Evolutionary conservation across 192 early-diverging fungal species (phyloP).

Genomic region (Umbelopsis vinacea): DNA sequence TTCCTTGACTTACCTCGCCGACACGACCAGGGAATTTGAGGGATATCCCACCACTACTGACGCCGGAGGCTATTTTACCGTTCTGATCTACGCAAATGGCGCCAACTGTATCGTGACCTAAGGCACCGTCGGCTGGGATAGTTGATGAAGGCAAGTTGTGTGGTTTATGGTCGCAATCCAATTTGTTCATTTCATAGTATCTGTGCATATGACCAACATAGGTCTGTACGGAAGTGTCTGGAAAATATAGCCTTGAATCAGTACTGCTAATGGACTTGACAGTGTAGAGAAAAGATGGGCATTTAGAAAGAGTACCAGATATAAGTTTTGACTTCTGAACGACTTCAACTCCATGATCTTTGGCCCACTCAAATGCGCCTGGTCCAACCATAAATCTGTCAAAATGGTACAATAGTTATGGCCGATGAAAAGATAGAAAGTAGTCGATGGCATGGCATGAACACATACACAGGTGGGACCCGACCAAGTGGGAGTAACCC

Average conservation of each 20-base stretch:
- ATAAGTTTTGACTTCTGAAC: constrained; percentile 20
- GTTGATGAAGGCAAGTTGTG: neutral
- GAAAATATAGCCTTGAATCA: neutral
- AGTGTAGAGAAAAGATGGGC: neutral
- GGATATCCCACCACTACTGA: constrained; percentile 87
- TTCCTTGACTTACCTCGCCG: constrained; percentile 65
- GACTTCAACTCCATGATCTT: constrained; percentile 10
- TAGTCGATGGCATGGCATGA: neutral
- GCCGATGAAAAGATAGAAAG: neutral
- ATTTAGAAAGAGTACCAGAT: constrained; percentile 13
- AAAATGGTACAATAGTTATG: neutral
- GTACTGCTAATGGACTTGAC: neutral
- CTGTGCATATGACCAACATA: constrained; percentile 24
- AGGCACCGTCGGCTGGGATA: neutral
- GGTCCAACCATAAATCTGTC: constrained; percentile 53
- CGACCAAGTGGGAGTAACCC: constrained; percentile 51
- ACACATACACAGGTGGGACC: constrained; percentile 53
- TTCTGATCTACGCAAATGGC: constrained; percentile 72
- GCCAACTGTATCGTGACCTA: constrained; percentile 84
- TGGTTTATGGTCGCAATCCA: neutral
- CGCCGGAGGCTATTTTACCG: constrained; percentile 72
- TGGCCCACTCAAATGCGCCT: constrained; percentile 59
- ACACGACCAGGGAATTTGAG: constrained; percentile 84
- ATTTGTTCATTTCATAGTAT: neutral
- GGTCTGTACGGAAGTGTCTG: constrained; percentile 27